Evolutionary conservation across 2,329 filamentous ascomycete genomes (phyloP).

Genomic region (Fusarium citri): DNA sequence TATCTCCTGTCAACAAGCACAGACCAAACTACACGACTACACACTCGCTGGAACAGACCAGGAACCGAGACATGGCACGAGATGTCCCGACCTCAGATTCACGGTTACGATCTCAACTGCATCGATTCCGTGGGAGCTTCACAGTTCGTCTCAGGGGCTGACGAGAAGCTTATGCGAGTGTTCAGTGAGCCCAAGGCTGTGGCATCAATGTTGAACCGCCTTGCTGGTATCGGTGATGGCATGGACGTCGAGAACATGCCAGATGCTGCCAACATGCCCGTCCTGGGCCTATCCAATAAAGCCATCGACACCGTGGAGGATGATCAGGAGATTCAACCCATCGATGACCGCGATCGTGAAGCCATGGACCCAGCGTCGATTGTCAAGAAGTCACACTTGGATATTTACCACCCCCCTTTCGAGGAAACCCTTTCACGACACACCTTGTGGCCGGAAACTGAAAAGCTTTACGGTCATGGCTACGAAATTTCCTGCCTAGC

Average conservation of each 20-base stretch:
- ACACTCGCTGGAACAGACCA: conserved; percentile 77
- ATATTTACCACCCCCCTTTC: conserved; percentile 79
- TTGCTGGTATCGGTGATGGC: conserved; percentile 70
- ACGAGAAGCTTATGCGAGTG: conserved; percentile 97
- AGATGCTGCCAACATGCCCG: conserved; percentile 93
- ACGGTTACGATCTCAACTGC: conserved; percentile 98
- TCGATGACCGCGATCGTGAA: conserved; percentile 63
- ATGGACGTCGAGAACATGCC: conserved; percentile 66
- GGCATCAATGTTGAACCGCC: conserved; percentile 75
- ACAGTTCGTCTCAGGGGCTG: conserved; percentile 92
- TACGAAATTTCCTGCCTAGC: conserved; percentile 95
- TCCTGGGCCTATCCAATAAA: conserved; percentile 96
- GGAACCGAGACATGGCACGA: conserved; percentile 83
- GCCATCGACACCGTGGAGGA: conserved; percentile 74
- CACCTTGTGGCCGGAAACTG: conserved; percentile 94
- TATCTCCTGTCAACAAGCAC: conserved; percentile 90
- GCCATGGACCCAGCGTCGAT: conserved; percentile 66
- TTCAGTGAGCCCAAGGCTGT: conserved; percentile 91
- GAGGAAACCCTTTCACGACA: conserved; percentile 91
- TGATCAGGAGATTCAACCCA: conserved; percentile 57
- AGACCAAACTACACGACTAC: conserved; percentile 92
- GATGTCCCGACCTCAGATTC: conserved; percentile 94
- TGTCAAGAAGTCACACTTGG: conserved; percentile 70
- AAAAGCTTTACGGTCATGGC: conserved; percentile 97
- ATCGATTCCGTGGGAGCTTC: conserved; percentile 78